Base-by-base conservation (phyloP, 2,329 filamentous ascomycete species). In the Podosphaera fusca region DNA sequence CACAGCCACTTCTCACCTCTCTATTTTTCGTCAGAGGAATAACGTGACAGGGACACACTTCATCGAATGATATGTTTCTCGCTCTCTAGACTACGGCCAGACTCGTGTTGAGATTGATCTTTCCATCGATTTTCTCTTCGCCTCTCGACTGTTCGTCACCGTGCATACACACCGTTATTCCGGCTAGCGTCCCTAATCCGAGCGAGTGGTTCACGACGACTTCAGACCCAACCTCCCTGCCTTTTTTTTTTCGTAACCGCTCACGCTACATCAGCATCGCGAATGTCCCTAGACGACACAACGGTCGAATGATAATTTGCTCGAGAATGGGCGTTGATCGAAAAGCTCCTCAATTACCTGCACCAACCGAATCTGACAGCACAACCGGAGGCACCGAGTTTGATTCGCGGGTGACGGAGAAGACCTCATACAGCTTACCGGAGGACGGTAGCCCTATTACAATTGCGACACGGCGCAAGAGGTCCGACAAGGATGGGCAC, bases 381-480 rank as follows among this genome's bases (percentile, higher is more conserved):
- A 75, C 75, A 59, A 80, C 80, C 58, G 79, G 78, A 67, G 58
- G 55, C 57, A 73, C 74, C 62, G 75, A 78, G 63, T 67, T 84
- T 60, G 79, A 85, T 62, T 87, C 84, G 60, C 77, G 77, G 61
- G 75, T 79, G 59, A 82, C 78, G 63, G 78, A 82, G 69, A 77
- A 79, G 69, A 84, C 69, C 71, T 81, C 82, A 56, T 89, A 85
- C 70, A 87, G 84, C 42, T 77, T 92, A 55, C 86, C 85, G 58
- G 85, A 88, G 66, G 86, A 92, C 79, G 87, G 86, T 67, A 90
- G 85, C 56, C 88, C 89, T 47, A 82, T 98, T 66, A 96, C 87
- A 59, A 94, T 98, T 69, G 82, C 84, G 67, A 95, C 90, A 50
- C 79, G 78, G 59, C 75, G 78, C 64, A 82, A 80, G 68, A 79